Evolutionary conservation across 2,329 filamentous ascomycete species (phyloP).

Genomic region (Colletotrichum eleusines): DNA sequence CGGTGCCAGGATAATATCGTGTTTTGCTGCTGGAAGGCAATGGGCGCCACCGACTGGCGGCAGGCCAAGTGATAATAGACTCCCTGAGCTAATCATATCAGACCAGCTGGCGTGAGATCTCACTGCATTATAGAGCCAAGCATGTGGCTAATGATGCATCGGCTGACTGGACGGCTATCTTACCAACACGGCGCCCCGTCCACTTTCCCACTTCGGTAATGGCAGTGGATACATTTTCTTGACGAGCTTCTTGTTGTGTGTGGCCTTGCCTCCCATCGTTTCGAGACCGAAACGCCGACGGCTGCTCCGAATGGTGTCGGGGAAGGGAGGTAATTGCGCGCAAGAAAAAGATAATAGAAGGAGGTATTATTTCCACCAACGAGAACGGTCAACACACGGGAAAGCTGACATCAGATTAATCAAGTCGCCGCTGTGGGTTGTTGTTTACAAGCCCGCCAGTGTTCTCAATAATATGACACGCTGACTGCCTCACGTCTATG

Average conservation of each 20-base stretch:
- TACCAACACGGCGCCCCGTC: background rate
- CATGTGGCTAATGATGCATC: background rate
- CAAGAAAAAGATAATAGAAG: background rate
- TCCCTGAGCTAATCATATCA: background rate
- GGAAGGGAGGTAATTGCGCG: background rate
- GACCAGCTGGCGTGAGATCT: background rate
- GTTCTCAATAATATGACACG: background rate
- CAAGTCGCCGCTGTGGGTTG: background rate
- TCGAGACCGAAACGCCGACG: background rate
- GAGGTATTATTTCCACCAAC: background rate
- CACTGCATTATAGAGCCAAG: background rate
- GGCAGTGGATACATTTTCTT: background rate
- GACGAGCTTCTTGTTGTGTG: background rate
- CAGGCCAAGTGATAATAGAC: too few species aligned
- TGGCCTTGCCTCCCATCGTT: background rate
- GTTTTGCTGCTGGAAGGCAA: background rate
- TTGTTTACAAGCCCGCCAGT: background rate
- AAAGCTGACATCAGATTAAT: background rate
- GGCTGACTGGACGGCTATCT: background rate
- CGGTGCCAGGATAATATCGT: too few species aligned
- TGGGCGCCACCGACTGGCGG: background rate
- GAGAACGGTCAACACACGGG: too few species aligned
- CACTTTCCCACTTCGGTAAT: background rate
- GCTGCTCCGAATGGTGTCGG: background rate
- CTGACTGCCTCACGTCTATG: background rate